Evolutionary conservation across 805 yeast genomes (phyloP).

Genomic region (Monosporozyma yasuniensis): DNA sequence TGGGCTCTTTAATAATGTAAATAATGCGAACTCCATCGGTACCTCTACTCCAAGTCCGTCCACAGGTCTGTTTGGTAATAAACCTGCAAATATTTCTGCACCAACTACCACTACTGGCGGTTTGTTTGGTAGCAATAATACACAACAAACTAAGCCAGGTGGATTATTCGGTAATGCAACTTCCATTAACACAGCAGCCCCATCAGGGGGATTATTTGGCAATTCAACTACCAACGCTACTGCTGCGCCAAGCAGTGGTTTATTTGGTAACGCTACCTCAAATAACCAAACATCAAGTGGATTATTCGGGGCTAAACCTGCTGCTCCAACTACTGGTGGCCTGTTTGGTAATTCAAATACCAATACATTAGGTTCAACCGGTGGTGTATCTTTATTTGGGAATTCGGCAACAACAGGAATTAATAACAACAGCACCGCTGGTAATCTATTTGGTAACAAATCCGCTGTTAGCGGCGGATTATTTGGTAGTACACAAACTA

Average conservation of each 20-base stretch:
- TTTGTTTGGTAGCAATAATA: slow-evolving; percentile 21
- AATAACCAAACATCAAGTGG: slow-evolving; percentile 8
- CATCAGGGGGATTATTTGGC: slow-evolving; percentile 18
- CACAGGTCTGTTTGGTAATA: slow-evolving; percentile 26
- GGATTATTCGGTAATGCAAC: slow-evolving; percentile 14
- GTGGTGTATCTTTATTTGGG: slow-evolving; percentile 7
- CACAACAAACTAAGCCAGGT: not conserved
- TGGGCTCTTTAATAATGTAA: slow-evolving; percentile 19
- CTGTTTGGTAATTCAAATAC: slow-evolving; percentile 7
- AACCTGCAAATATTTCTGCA: slow-evolving; percentile 2
- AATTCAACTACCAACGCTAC: slow-evolving; percentile 4
- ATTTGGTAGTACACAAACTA: slow-evolving; percentile 29
- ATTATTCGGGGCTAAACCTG: slow-evolving; percentile 15
- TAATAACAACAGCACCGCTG: slow-evolving; percentile 1
- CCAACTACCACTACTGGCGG: slow-evolving; percentile 5
- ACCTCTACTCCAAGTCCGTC: slow-evolving; percentile 26
- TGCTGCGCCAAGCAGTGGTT: slow-evolving; percentile 13
- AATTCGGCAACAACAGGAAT: slow-evolving; percentile 1
- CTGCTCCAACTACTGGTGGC: slow-evolving; percentile 6
- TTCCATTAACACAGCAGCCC: slow-evolving; percentile 10
- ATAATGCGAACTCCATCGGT: slow-evolving; percentile 9
- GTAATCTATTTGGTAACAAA: slow-evolving; percentile 25
- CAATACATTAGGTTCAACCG: slow-evolving; percentile 3
- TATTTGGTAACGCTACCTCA: slow-evolving; percentile 14
- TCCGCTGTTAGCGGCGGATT: slow-evolving; percentile 33